Evolutionary conservation across 75 land plant species (phyloP).

Genomic region (Picea glauca): DNA sequence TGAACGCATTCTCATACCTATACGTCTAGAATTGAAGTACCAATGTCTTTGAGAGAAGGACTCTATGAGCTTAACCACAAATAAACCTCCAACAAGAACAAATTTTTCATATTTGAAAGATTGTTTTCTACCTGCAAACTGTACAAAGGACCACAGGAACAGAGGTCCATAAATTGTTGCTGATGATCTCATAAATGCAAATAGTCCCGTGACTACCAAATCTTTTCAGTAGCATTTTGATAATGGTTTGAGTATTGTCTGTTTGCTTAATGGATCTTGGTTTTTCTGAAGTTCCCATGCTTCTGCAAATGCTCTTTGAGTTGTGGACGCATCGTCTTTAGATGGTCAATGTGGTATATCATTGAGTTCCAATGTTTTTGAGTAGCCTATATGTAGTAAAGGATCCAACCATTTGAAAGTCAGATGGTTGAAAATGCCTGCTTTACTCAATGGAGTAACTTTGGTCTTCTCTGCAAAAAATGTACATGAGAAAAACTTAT

Average conservation of each 20-base stretch:
- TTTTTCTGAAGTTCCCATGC: constrained; percentile 25
- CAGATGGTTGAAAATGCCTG: constrained; percentile 25
- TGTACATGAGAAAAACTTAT: no score
- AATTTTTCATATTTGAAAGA: no score
- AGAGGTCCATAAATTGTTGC: no score
- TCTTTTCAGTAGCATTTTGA: constrained; percentile 43
- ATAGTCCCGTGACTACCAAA: neutral
- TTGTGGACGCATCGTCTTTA: constrained; percentile 38
- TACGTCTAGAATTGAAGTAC: no score
- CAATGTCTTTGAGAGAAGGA: no score
- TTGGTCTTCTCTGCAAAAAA: neutral
- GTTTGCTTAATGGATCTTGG: neutral
- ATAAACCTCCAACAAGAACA: no score
- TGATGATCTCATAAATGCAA: no score
- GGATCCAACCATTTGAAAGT: constrained; percentile 67
- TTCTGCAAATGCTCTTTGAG: constrained; percentile 20
- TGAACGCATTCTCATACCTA: no score
- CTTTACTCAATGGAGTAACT: constrained; percentile 14
- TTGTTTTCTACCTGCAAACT: no score
- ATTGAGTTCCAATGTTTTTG: constrained; percentile 29
- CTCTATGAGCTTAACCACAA: no score
- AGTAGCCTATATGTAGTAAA: constrained; percentile 45
- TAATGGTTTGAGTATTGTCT: constrained; percentile 23
- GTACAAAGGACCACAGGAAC: no score
- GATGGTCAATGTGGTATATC: constrained; percentile 46